phyloP scores from a whole-genome alignment of 306 rosid species.

The Trifolium repens region DNA sequence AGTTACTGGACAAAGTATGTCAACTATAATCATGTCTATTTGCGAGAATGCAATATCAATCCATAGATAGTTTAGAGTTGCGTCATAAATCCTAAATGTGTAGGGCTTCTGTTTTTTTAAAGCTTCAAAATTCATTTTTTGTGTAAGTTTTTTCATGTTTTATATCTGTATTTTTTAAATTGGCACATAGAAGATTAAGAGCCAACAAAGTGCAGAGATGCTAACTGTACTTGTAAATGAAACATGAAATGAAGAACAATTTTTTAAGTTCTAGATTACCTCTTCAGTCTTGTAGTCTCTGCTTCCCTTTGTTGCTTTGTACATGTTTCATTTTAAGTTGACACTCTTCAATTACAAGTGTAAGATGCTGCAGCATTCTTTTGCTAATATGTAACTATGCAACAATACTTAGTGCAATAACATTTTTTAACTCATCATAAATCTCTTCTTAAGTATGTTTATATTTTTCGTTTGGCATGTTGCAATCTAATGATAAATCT shows the following conservation, averaged over 20 bases:
- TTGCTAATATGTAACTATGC: not conserved
- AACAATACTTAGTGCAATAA: not conserved
- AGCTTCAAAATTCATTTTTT: conserved; percentile 63
- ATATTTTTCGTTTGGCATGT: not conserved
- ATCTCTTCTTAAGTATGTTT: not conserved
- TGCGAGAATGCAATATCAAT: conserved; percentile 91
- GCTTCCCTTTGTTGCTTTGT: not conserved
- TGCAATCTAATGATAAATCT: not conserved
- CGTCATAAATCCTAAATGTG: conserved; percentile 46
- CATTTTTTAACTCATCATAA: not conserved
- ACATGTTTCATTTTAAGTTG: not conserved
- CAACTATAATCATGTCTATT: conserved; percentile 65
- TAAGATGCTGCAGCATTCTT: not conserved
- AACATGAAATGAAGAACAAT: conserved; percentile 51
- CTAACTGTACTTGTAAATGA: conserved; percentile 54
- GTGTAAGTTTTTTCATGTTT: conserved; percentile 46
- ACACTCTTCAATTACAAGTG: not conserved
- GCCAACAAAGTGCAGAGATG: conserved; percentile 34
- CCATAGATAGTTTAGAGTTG: conserved; percentile 52
- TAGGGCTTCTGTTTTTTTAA: conserved; percentile 43
- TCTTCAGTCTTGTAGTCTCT: not conserved
- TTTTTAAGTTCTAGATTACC: not conserved
- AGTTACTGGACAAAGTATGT: conserved; percentile 75
- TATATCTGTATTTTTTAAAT: conserved; percentile 28
- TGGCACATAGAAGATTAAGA: conserved; percentile 42